phyloP scores from a whole-genome alignment of 192 early-diverging fungal genomes.

The Podila clonocystis region DNA sequence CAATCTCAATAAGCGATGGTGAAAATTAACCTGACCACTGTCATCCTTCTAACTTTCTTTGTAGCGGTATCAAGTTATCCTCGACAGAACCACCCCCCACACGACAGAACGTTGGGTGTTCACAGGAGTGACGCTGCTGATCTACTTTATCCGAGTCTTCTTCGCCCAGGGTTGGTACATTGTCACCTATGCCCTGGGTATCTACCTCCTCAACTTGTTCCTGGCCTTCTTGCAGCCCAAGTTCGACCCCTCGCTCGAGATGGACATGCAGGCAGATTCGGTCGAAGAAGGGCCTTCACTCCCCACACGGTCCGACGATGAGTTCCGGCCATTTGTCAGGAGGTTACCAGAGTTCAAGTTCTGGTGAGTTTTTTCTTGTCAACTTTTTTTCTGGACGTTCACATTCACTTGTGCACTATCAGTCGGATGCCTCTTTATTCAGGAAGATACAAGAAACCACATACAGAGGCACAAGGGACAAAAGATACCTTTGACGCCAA shows the following conservation, averaged over 20 bases:
- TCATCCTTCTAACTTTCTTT: not conserved
- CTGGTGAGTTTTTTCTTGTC: slow-evolving; percentile 70
- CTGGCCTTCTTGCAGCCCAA: slow-evolving; percentile 97
- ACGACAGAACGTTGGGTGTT: slow-evolving; percentile 78
- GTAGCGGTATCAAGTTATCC: slow-evolving; percentile 79
- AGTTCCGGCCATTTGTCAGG: slow-evolving; percentile 97
- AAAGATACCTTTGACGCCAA: too few species aligned
- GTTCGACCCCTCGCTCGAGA: slow-evolving; percentile 89
- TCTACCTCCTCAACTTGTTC: slow-evolving; percentile 95
- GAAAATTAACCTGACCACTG: not conserved
- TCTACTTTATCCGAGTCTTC: slow-evolving; percentile 85
- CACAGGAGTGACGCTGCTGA: slow-evolving; percentile 65
- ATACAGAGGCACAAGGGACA: too few species aligned
- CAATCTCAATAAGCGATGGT: too few species aligned
- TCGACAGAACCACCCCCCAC: slow-evolving; percentile 88
- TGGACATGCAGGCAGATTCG: slow-evolving; percentile 70
- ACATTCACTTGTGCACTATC: not conserved
- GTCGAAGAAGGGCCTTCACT: slow-evolving; percentile 72
- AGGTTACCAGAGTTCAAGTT: slow-evolving; percentile 99
- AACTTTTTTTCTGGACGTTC: not conserved
- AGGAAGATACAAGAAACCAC: not conserved
- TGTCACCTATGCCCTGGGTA: slow-evolving; percentile 91
- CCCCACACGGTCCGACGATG: slow-evolving; percentile 90
- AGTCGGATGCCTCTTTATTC: too few species aligned
- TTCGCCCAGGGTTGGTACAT: slow-evolving; percentile 94